phyloP scores from a whole-genome alignment of 495 filamentous ascomycete genomes.

The Podospora pseudocomata region DNA sequence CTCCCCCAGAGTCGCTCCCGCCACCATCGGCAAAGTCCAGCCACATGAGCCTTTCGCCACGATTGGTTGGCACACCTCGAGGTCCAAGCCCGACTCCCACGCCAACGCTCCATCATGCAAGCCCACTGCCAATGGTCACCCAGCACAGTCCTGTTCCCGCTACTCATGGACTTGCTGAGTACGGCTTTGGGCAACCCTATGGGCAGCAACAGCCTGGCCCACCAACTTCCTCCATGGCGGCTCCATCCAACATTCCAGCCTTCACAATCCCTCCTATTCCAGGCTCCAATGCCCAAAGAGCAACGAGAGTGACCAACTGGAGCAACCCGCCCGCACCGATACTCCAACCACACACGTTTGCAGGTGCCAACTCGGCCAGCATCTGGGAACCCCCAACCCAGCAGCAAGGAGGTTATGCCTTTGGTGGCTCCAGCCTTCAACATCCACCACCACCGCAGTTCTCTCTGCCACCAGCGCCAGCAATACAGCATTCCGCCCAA shows the following conservation, averaged over 20 bases:
- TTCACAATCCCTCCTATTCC: conserved; percentile 40
- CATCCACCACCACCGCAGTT: background rate
- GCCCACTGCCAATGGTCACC: conserved; percentile 11
- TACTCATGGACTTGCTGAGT: conserved; percentile 5
- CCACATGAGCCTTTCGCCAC: conserved; percentile 23
- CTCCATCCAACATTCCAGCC: conserved; percentile 15
- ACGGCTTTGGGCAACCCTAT: background rate
- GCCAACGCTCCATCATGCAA: conserved; percentile 21
- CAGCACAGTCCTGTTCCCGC: conserved; percentile 5
- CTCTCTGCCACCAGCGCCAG: background rate
- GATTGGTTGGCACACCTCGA: background rate
- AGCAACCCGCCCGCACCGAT: conserved; percentile 50
- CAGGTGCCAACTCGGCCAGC: conserved; percentile 9
- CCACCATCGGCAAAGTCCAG: conserved; percentile 17
- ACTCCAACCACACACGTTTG: conserved; percentile 42
- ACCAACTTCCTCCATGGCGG: conserved; percentile 19
- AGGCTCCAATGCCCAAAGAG: conserved; percentile 14
- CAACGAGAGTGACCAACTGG: conserved; percentile 42
- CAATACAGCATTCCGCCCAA: background rate
- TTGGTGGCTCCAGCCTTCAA: background rate
- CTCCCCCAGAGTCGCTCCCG: conserved; percentile 31
- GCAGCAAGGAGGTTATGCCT: conserved; percentile 12
- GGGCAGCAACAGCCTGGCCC: conserved; percentile 5
- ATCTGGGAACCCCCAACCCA: conserved; percentile 19
- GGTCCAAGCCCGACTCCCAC: conserved; percentile 25